Evolutionary conservation across 2,329 filamentous ascomycete genomes (phyloP).

Genomic region (Chrysosporium keratinophilum): DNA sequence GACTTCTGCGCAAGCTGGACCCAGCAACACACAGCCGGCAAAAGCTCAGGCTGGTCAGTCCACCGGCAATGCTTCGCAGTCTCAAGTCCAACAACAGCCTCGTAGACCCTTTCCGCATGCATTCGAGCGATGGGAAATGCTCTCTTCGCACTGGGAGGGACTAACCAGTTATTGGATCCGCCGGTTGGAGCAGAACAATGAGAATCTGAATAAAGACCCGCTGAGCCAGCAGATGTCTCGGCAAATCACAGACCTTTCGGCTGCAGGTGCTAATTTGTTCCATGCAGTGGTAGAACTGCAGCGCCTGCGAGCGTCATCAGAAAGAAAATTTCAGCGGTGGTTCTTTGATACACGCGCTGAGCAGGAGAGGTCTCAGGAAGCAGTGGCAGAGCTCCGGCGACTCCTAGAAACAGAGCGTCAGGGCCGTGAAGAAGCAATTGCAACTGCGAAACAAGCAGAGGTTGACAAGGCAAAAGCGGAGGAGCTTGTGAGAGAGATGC

Average conservation of each 20-base stretch:
- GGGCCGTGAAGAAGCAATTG: slow-evolving; percentile 56
- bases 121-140: slow-evolving; percentile 92
- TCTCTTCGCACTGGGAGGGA: slow-evolving; percentile 97
- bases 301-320: slow-evolving; percentile 82
- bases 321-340: slow-evolving; percentile 97
- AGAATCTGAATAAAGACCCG: slow-evolving; percentile 71
- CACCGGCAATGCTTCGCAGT: slow-evolving; percentile 5
- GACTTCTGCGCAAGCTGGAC: slow-evolving; percentile 5
- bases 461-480: slow-evolving; percentile 60
- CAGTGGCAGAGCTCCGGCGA: slow-evolving; percentile 67
- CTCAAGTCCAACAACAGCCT: slow-evolving; percentile 16
- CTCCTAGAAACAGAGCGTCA: slow-evolving; percentile 65
- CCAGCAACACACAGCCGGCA: not conserved
- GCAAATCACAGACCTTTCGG: slow-evolving; percentile 94
- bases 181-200: slow-evolving; percentile 77
- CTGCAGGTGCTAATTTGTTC: slow-evolving; percentile 91
- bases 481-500: slow-evolving; percentile 77
- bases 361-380: slow-evolving; percentile 72
- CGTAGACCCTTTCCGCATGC: slow-evolving; percentile 75
- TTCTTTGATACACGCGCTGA: slow-evolving; percentile 91
- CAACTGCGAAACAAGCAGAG: slow-evolving; percentile 56
- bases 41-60: slow-evolving; percentile 8
- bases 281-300: slow-evolving; percentile 96
- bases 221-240: slow-evolving; percentile 79
- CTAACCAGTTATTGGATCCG: slow-evolving; percentile 96